Evolutionary conservation across 2,329 filamentous ascomycete species (phyloP), one percentile per base, ranked within the genome.

Genomic region (Neopestalotiopsis clavispora): DNA sequence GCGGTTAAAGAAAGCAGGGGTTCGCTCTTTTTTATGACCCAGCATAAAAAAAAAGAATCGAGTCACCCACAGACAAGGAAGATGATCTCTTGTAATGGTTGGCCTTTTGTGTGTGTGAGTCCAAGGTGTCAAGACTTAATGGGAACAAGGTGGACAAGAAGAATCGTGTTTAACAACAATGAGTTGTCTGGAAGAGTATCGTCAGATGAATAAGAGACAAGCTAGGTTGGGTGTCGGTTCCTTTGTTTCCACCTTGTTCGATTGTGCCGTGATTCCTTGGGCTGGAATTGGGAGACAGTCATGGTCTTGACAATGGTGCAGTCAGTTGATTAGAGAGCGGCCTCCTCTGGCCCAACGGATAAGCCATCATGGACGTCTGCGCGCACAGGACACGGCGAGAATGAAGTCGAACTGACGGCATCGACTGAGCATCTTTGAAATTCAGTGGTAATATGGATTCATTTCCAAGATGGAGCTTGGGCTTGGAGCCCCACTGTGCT

Each of bases 231-330:
- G 28, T 38, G n/a, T 17, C 72, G 66, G 65, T 67, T 65, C 68
- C 71, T 75, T 77, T 76, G 76, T 75, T 73, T 75, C 73, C 71
- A 72, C 72, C 65, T 72, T 71, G 72, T 71, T 70, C 71, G 70
- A 69, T 65, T 64, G 72, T 72, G 40, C 14, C 28, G 40, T 23
- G 52, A 28, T 32, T 67, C 52, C 23, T 40, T 38, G 52, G 32
- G 32, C 38, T 62, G 30, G 20, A 40, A 38, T 42, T 23, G 34
- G 34, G 52, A 7, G n/a, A 17, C 23, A 52, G 45, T 52, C 45
- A 58, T 40, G 20, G 42, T 56, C 23, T 32, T 58, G 57, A 66
- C 58, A 42, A 7, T 45, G 52, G 34, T 63, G 32, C 49, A 66
- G 40, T 57, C 64, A 58, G 23, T 52, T 62, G 67, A 68, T 63